These are phyloP conservation scores for Cardamine chenopodiifolia DNA, from an alignment of 345 rosid genomes.

Conservation along the genomic window DNA sequence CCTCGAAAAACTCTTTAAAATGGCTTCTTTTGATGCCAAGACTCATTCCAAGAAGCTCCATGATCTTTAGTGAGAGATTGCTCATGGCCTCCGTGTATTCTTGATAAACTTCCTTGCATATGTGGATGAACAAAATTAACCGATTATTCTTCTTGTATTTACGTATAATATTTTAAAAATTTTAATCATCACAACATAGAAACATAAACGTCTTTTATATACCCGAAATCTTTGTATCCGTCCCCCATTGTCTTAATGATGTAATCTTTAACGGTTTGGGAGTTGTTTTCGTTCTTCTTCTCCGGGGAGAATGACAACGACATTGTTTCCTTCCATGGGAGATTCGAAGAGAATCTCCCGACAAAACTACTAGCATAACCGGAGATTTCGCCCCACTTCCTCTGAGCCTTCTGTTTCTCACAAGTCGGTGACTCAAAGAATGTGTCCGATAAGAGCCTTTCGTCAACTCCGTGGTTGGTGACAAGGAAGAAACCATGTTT, in stretches of 20 bases:
- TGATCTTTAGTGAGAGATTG: background rate
- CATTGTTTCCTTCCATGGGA: background rate
- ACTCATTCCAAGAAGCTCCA: background rate
- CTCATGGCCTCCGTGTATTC: background rate
- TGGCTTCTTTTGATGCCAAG: background rate
- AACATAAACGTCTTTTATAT: too few relatives aligned
- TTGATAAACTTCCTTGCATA: background rate
- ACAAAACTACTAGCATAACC: background rate
- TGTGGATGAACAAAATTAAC: background rate
- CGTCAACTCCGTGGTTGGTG: background rate
- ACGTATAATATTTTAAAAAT: background rate
- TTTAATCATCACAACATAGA: too few relatives aligned
- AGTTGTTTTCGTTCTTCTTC: background rate
- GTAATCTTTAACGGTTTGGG: background rate
- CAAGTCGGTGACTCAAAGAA: background rate
- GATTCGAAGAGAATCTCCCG: background rate
- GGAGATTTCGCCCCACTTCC: background rate
- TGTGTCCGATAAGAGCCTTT: background rate
- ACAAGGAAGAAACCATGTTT: background rate
- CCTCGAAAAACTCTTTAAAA: background rate
- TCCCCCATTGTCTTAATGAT: background rate
- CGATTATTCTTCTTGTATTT: background rate
- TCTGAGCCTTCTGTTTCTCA: background rate
- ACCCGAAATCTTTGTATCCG: too few relatives aligned
- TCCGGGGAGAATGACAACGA: background rate